phyloP scores from a whole-genome alignment of 2,329 filamentous ascomycete genomes.

The Alternaria panax region DNA sequence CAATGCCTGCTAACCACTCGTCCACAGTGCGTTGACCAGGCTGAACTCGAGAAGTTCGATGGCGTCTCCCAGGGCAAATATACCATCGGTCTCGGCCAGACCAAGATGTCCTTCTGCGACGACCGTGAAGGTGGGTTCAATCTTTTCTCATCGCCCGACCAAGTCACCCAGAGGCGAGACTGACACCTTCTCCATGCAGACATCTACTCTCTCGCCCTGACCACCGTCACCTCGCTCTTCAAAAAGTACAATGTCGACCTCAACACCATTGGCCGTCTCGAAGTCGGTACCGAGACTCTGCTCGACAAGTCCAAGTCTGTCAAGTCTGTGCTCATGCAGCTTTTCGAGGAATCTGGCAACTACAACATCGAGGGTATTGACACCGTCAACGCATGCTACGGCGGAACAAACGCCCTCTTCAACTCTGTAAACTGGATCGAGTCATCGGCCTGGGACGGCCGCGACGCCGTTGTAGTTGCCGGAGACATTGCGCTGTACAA shows the following conservation, averaged over 20 bases:
- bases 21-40: constrained; percentile 60
- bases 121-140: constrained; percentile 58
- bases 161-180: neutral
- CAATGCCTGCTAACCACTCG: constrained; percentile 19
- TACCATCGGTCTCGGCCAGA: constrained; percentile 63
- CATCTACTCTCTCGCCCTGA: constrained; percentile 63
- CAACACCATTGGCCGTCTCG: constrained; percentile 59
- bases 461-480: constrained; percentile 60
- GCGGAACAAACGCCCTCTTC: constrained; percentile 63
- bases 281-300: constrained; percentile 63
- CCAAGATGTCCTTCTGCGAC: constrained; percentile 64
- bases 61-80: constrained; percentile 61
- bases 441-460: constrained; percentile 62
- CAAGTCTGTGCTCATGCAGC: constrained; percentile 63
- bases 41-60: constrained; percentile 63
- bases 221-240: constrained; percentile 60
- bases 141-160: neutral
- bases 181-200: constrained; percentile 47
- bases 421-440: constrained; percentile 63
- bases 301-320: constrained; percentile 65
- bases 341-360: constrained; percentile 61
- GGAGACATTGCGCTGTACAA: constrained; percentile 64
- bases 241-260: constrained; percentile 62
- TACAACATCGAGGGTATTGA: constrained; percentile 63
- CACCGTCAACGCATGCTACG: constrained; percentile 63